A percentile compares a stretch with the other conserved stretches of the same genome.
Conservation (phyloP, 805 yeast genomes). For the Wickerhamomyces silvicola region DNA sequence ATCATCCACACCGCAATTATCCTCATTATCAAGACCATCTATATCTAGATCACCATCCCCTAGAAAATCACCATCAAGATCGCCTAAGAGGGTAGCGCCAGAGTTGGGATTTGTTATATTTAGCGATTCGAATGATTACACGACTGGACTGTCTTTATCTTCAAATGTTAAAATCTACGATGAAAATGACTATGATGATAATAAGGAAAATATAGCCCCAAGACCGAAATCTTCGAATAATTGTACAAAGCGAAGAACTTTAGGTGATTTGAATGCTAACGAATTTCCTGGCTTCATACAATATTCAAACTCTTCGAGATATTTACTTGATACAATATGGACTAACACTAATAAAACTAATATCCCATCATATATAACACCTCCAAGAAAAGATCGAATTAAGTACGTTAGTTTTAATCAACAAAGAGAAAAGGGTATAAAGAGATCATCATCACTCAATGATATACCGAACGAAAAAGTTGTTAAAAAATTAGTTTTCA, state of each 20-base stretch:
- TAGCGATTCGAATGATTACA: constrained; percentile 19
- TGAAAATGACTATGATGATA: constrained; percentile 11
- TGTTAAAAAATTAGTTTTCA: constrained; percentile 20
- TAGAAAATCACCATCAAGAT: constrained; percentile 5
- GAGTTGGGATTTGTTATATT: constrained; percentile 18
- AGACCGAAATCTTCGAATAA: background rate
- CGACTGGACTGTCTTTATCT: constrained; percentile 10
- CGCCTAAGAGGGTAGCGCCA: constrained; percentile 7
- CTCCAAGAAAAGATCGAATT: constrained; percentile 18
- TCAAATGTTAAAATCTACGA: constrained; percentile 9
- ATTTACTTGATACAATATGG: constrained; percentile 14
- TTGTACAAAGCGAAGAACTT: constrained; percentile 1
- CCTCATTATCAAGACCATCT: constrained; percentile 4
- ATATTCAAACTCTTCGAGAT: constrained; percentile 2
- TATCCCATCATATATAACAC: constrained; percentile 21
- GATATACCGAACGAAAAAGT: constrained; percentile 15
- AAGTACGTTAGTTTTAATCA: constrained; percentile 15
- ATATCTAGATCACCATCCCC: constrained; percentile 6
- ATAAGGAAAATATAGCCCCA: constrained; percentile 16
- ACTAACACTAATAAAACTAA: constrained; percentile 3
- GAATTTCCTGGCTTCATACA: constrained; percentile 14
- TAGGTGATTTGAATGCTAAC: constrained; percentile 14
- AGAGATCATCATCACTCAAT: constrained; percentile 17
- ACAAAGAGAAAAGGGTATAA: constrained; percentile 8
- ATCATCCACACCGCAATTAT: constrained; percentile 12